Base-by-base conservation (phyloP, 805 yeast species). In the Candida easanensis region DNA sequence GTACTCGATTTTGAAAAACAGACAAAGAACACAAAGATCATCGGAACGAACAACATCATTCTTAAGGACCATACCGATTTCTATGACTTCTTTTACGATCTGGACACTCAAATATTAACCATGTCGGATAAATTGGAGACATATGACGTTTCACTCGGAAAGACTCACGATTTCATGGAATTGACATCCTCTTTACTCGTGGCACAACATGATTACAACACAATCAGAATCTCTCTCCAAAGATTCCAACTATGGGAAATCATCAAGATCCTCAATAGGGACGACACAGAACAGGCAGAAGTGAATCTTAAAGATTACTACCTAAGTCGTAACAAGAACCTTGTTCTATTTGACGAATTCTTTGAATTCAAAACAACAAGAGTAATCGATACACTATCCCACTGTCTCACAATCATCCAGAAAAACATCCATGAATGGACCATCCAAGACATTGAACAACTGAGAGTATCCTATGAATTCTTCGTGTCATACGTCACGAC, bases 41-140 rank as follows among this genome's bases (percentile, higher is more conserved):
- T 84, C 2, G 91, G 91, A 4, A 82, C 88, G 3, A 77, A 83
- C 32, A 84, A 84, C 56, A 76, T 83, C 14, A 73, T 81, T 32
- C 76, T 84, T 56, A 79, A 78, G 53, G 70, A 74, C 25, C 73
- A 73, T 44, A 68, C 66, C 25, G 69, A 68, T 35, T 55, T 75
- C 17, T 83, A 85, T 84, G 86, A 84, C 58, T 58, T 79, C 25
- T 70, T 77, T 46, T 76, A 79, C 44, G 82, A 84, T 57, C 53
- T 84, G 48, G 89, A 82, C 53, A 39, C 69, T 0, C 74, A 74
- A 36, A 71, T 67, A 41, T n/a, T 48, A 32, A 41, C 33, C 9
- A 8, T 16, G 3, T 47, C 52, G 4, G 36, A 38, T 10, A 23
- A 40, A 14, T 15, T 46, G 11, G 34, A 50, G 26, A 42, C 37